Evolutionary conservation across 2,329 filamentous ascomycete species (phyloP), one percentile per base, ranked within the genome.

Genomic region (Erysiphe pulchra): DNA sequence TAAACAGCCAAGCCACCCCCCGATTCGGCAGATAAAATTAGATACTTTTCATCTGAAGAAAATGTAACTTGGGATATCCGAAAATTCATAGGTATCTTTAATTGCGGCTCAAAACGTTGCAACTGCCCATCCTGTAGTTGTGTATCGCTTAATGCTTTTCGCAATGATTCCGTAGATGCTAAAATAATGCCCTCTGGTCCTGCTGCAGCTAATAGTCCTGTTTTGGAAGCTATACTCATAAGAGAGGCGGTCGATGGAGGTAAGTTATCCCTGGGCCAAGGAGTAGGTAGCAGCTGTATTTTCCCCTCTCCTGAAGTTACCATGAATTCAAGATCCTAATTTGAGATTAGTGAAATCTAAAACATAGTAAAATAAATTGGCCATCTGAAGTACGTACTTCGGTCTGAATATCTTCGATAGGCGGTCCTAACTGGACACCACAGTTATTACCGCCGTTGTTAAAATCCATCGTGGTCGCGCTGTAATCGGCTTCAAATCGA

Each of bases 41-140:
- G 65, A 53, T 80, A 84, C 53, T 74, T 75, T 58, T 94, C 92
- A 55, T 92, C 82, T n/a, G 82, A 73, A 0, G 84, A 87, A 59
- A 98, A 98, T 14, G 78, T 76, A 17, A 98, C 68, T 59, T 98
- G 90, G 11, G 84, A 92, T 46, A 93, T 71, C 53, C 80, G 76
- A 55, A 75, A 70, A 10, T 80, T 73, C 55, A 92, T 69, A 1
- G 75, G 66, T 7, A 95, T 70, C 48, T 69, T 78, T 45, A 81
- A 65, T 58, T 87, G 75, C 2, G 86, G 80, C 48, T 74, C 65
- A 55, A 92, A 92, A 12, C 68, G 57, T 50, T 79, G 75, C 46
- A 79, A 64, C 50, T 86, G 75, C 49, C 68, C 69, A 50, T 77
- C 75, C 52, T 65, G 69, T 47, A 68, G 62, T 50, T 73, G 70